Base-by-base conservation (phyloP, 768 basidiomycete genomes). In the Solioccasus polychromus region DNA sequence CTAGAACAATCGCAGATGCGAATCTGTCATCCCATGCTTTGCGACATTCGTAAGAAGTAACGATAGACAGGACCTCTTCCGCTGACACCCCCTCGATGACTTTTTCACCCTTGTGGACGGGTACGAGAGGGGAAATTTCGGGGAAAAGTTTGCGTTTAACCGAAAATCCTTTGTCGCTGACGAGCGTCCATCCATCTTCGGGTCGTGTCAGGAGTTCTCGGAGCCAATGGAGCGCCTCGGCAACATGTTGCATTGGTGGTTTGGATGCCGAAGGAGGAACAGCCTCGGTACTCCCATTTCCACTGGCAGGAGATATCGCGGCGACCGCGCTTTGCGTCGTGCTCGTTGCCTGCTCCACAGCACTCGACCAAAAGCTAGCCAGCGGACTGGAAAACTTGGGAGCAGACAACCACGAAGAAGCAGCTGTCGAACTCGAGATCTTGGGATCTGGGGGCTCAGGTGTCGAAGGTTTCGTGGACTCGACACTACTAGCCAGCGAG, bases 71-170 rank as follows among this genome's bases (percentile, higher is more conserved):
- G 28, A 97, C 73, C 62, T 99, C 95, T 59, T 96, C 94, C 1
- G 93, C 93, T 1, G 92, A 88, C 10, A 94, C 79, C 4, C 93
- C 92, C 61, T 97, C 89, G 39, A 98, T 85, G 49, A 97, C 91
- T 67, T 90, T 89, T 60, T 86, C 83, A 0, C 89, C 92, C 54
- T 83, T 85, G 64, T 92, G 85, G 3, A 98, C 81, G 0, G 92
- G 91, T 25, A 93, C 80, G 42, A 79, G 71, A 1, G 85, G 74
- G 5, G 92, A 95, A 6, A 95, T 77, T 43, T 86, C 82, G 0
- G 87, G 75, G 7, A 80, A 77, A n/a, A 83, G 64, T 59, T 86
- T 87, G 58, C 84, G 82, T 50, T 88, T 80, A 14, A 95, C 76
- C 3, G 83, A 71, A 26, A 93, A 66, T 6, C 83, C 88, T 52